Base-by-base conservation (phyloP, 192 early-diverging fungal species). In the Coemansia sp. region DNA sequence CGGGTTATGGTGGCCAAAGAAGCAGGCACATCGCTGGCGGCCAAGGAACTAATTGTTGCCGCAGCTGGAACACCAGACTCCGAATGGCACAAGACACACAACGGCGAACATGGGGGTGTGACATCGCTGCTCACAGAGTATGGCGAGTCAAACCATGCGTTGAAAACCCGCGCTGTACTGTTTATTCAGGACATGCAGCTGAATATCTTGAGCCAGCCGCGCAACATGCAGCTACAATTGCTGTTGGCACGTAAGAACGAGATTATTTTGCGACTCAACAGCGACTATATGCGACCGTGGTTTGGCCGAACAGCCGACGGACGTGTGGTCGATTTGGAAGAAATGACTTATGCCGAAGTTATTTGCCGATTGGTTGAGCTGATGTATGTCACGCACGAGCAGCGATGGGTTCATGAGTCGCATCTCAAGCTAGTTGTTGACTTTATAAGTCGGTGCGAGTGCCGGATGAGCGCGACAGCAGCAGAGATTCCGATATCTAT, bases 1-100 rank as follows among this genome's bases (percentile, higher is more conserved):
- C 91, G 92, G 63, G 86, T 95, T 49, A 93, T 97, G 92, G 92
- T 95, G 38, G 90, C 94, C 59, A 89, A 92, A 75, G 94, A 97
- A 74, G 87, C 85, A 54, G 74, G 86, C 37, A 88, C 93, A 5
- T 92, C 91, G 19, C 77, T 69, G 4, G 86, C 78, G n/a, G 92
- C 89, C 56, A 97, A 95, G 82, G 78, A 94, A 66, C 85, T 92
- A 39, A 94, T 97, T 69, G 93, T 89, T 7, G 83, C 84, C 41
- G 84, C 92, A 7, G 84, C 91, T 48, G 95, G 95, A 52, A 85
- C 94, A 47, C 57, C 67, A 13, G 91, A 97, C 59, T 55, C 83
- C 16, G 84, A 89, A 35, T 95, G 95, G 95, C 89, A 92, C 62
- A 83, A 88, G 61, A 93, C 93, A 14, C 92, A 90, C 78, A 86